These are phyloP conservation scores for Scheffersomyces lignicola DNA, from an alignment of 1,139 yeast genomes.

Conservation along the genomic window DNA sequence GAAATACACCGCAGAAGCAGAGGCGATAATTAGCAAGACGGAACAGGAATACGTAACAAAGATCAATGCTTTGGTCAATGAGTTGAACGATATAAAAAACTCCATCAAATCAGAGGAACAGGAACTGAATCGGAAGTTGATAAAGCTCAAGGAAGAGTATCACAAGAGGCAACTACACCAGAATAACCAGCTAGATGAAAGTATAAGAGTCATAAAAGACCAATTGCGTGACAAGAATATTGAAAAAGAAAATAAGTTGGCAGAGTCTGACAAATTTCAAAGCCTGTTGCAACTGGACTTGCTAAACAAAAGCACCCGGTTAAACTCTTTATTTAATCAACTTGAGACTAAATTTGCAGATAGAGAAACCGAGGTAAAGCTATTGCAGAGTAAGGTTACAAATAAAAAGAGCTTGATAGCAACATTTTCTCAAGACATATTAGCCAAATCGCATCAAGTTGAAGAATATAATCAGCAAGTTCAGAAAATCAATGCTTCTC, in stretches of 20 bases:
- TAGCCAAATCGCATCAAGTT: conserved; percentile 5
- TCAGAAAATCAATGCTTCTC: conserved; percentile 22
- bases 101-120: conserved; percentile 18
- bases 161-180: conserved; percentile 19
- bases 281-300: not conserved
- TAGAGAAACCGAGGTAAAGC: conserved; percentile 3
- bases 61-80: conserved; percentile 4
- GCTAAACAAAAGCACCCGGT: not conserved
- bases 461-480: conserved; percentile 1
- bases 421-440: conserved; percentile 7
- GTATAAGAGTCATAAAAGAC: conserved; percentile 3
- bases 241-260: not conserved
- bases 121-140: conserved; percentile 23
- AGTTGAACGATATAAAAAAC: conserved; percentile 12
- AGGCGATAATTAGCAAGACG: conserved; percentile 30
- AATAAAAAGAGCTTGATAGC: conserved; percentile 6
- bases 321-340: not conserved
- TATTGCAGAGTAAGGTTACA: conserved; percentile 3
- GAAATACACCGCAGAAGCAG: conserved; percentile 33
- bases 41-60: conserved; percentile 25
- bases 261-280: not conserved
- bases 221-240: not conserved
- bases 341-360: not conserved
- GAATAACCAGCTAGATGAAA: conserved; percentile 21
- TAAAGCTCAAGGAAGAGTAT: conserved; percentile 28